A percentile compares a stretch with the other conserved stretches of the same genome.
Evolutionary conservation across 208 protist species (phyloP).

Genomic region (Tritrichomonas foetus): DNA sequence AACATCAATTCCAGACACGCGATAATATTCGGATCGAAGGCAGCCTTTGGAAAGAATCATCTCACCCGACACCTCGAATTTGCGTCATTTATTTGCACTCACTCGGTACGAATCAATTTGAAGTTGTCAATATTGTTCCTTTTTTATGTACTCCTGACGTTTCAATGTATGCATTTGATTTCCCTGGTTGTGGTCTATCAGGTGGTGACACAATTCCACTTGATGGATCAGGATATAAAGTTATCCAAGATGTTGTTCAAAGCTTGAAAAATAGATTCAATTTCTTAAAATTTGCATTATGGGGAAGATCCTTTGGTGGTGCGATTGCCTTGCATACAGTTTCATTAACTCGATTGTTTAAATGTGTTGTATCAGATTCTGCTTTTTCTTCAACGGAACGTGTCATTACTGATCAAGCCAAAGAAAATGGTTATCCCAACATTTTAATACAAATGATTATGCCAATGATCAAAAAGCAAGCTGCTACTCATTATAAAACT

Average conservation of each 20-base stretch:
- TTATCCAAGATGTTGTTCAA: not conserved
- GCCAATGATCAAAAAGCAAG: no score
- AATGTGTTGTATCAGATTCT: not conserved
- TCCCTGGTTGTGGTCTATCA: not conserved
- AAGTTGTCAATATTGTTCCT: conserved; percentile 11
- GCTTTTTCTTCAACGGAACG: not conserved
- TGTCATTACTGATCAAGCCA: not conserved
- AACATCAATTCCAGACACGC: no score
- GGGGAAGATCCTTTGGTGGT: not conserved
- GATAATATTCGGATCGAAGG: no score
- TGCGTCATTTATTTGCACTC: not conserved
- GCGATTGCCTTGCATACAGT: not conserved
- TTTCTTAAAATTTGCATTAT: not conserved
- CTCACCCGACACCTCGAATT: not conserved
- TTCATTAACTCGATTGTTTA: not conserved
- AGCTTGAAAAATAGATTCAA: not conserved
- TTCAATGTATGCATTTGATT: not conserved
- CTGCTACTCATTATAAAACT: no score
- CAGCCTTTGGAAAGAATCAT: no score
- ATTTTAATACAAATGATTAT: no score
- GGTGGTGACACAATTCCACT: not conserved
- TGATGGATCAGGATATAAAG: not conserved
- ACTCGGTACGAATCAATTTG: not conserved
- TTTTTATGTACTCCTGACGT: not conserved
- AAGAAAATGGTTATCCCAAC: no score